Conservation (phyloP, 225 moss, liverwort and hornwort genomes). For the Physcomitrium patens region DNA sequence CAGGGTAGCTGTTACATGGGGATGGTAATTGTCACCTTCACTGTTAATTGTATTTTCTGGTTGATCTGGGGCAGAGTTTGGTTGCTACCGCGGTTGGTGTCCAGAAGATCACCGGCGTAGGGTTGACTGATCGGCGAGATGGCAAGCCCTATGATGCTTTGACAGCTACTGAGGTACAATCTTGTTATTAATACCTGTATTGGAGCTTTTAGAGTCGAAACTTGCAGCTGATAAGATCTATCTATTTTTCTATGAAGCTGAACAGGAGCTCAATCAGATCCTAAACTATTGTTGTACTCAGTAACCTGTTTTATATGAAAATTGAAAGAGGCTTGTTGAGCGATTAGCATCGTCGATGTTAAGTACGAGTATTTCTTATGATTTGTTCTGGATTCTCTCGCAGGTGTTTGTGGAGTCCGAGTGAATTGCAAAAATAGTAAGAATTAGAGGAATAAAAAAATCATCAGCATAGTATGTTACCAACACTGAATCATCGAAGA, state of each 20-base stretch:
- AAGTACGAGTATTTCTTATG: neutral
- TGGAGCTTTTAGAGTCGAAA: neutral
- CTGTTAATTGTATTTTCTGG: slow-evolving; percentile 14
- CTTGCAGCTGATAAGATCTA: neutral
- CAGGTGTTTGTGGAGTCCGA: slow-evolving; percentile 82
- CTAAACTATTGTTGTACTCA: neutral
- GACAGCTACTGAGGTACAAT: slow-evolving; percentile 79
- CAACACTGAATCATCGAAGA: neutral
- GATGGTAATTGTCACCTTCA: slow-evolving; percentile 10
- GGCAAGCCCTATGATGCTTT: slow-evolving; percentile 88
- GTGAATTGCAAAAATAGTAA: slow-evolving; percentile 17
- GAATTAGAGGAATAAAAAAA: too few species aligned
- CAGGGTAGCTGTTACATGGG: slow-evolving; percentile 9
- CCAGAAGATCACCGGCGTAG: slow-evolving; percentile 86
- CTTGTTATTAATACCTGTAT: neutral
- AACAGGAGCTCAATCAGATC: neutral
- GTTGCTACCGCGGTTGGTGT: slow-evolving; percentile 91
- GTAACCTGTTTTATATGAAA: neutral
- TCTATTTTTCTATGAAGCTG: neutral
- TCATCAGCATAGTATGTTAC: neutral
- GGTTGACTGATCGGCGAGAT: slow-evolving; percentile 75
- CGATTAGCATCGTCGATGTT: slow-evolving; percentile 13
- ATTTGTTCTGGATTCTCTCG: slow-evolving; percentile 13
- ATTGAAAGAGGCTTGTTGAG: neutral
- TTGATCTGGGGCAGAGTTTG: slow-evolving; percentile 72